Evolutionary conservation across 495 filamentous ascomycete species (phyloP), one percentile per base, ranked within the genome.

Genomic region (Aspergillus carlsbadensis): DNA sequence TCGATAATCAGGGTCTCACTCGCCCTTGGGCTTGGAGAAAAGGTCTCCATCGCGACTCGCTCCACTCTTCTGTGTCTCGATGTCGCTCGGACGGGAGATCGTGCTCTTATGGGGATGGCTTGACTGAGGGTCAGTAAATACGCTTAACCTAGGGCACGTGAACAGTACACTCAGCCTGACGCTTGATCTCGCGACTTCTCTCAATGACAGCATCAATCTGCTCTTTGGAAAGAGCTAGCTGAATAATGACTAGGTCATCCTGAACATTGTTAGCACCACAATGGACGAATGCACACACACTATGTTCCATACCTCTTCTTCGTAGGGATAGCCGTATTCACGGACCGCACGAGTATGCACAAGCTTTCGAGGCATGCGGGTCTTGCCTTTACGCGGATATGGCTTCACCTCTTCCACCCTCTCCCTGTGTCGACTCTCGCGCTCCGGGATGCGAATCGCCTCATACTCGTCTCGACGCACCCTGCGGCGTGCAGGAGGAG

Each of bases 131-230:
- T 63, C 21, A 65, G 57, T 15, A 4, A n/a, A 15, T 13, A 15
- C 33, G 31, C 31, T 35, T 14, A 37, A 34, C 22, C 14, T 13
- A 17, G 1, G n/a, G 58, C 56, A 65, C 48, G 34, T 56, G 58
- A 50, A 39, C 33, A 66, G 69, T 60, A 73, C 75, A 65, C 44
- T 73, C 71, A 15, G 64, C 52, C 39, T 66, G 68, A 26, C 67
- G 65, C 42, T 63, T 68, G 60, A 78, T 87, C 29, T 89, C 83
- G 62, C 89, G 87, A 66, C 90, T 95, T 37, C 91, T 74, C 57
- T 82, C 86, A 59, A 96, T 87, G 52, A 96, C 76, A 60, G 93
- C 87, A 64, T 96, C 91, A 62, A 96, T 96, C 58, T 95, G 89
- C 24, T 91, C 84, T 57, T 94, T 92, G 11, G 87, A 90, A 20